Evolutionary conservation across 2,329 filamentous ascomycete species (phyloP).

Genomic region (Scolecobasidium constrictum): DNA sequence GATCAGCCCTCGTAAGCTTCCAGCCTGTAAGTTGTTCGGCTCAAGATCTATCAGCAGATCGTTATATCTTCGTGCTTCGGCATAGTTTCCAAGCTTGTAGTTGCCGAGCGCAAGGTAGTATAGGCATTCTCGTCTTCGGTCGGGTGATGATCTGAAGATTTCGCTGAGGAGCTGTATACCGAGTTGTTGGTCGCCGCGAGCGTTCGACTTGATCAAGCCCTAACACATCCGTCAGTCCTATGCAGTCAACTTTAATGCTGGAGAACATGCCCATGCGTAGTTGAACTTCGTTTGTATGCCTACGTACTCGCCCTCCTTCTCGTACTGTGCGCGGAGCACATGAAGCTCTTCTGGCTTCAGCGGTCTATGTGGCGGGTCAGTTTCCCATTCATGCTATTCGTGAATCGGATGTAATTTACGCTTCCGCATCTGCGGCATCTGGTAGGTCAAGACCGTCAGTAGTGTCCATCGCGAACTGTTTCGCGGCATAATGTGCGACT

Average conservation of each 20-base stretch:
- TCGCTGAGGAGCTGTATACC: constrained; percentile 89
- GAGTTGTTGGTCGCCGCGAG: constrained; percentile 79
- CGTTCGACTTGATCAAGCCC: constrained; percentile 90
- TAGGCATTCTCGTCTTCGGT: constrained; percentile 91
- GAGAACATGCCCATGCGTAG: constrained; percentile 76
- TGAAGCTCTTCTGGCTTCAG: constrained; percentile 86
- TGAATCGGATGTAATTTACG: constrained; percentile 36
- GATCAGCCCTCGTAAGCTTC: constrained; percentile 75
- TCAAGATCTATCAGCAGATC: constrained; percentile 85
- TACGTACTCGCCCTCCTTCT: constrained; percentile 95
- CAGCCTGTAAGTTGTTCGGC: constrained; percentile 80
- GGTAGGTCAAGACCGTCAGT: constrained; percentile 14
- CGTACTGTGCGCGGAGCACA: constrained; percentile 86
- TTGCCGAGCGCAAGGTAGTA: constrained; percentile 97
- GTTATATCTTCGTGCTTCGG: constrained; percentile 88
- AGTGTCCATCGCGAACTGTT: too few relatives aligned
- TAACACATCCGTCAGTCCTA: constrained; percentile 26
- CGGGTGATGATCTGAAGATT: constrained; percentile 88
- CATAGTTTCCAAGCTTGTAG: constrained; percentile 97
- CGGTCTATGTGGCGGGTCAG: constrained; percentile 44
- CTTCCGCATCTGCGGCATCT: constrained; percentile 98
- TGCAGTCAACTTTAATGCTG: not conserved
- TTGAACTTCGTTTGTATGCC: constrained; percentile 99
- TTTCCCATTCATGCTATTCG: constrained; percentile 1
- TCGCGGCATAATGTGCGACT: too few relatives aligned